phyloP scores from a whole-genome alignment of 2,329 filamentous ascomycete species.

The Ambrosiella cleistominuta region DNA sequence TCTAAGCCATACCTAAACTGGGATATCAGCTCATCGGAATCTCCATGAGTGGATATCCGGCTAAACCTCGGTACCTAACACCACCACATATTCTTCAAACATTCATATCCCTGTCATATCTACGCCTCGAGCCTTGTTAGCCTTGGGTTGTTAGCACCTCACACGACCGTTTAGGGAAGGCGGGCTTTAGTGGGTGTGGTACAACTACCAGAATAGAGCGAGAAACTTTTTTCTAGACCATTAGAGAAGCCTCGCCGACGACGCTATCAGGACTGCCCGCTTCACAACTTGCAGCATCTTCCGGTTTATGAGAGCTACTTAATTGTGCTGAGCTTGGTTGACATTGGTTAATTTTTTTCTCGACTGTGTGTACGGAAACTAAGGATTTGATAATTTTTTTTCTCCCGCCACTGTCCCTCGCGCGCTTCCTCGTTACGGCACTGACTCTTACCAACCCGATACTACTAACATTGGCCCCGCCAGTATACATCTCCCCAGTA shows the following conservation, averaged over 20 bases:
- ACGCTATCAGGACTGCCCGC: background rate
- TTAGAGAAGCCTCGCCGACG: constrained; percentile 5
- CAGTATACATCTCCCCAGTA: constrained; percentile 1
- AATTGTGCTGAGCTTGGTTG: background rate
- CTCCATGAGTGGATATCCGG: constrained; percentile 2
- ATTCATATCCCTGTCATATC: background rate
- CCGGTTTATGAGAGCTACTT: background rate
- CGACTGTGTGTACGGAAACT: background rate
- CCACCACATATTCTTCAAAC: background rate
- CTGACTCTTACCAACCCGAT: constrained; percentile 3
- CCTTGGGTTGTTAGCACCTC: constrained; percentile 4
- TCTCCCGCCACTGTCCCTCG: background rate
- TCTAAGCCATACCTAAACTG: background rate
- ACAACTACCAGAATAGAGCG: constrained; percentile 2
- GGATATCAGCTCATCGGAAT: constrained; percentile 2
- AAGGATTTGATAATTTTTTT: background rate
- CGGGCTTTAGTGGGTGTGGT: background rate
- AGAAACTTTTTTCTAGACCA: constrained; percentile 10
- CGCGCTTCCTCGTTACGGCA: background rate
- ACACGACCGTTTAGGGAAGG: constrained; percentile 4
- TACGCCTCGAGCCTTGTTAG: background rate
- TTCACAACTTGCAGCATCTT: background rate
- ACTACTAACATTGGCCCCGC: background rate
- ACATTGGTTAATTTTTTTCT: constrained; percentile 1
- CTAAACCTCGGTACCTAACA: background rate